Evolutionary conservation across 352 stramenopile genomes (phyloP).

Genomic region (Bremia lactucae): DNA sequence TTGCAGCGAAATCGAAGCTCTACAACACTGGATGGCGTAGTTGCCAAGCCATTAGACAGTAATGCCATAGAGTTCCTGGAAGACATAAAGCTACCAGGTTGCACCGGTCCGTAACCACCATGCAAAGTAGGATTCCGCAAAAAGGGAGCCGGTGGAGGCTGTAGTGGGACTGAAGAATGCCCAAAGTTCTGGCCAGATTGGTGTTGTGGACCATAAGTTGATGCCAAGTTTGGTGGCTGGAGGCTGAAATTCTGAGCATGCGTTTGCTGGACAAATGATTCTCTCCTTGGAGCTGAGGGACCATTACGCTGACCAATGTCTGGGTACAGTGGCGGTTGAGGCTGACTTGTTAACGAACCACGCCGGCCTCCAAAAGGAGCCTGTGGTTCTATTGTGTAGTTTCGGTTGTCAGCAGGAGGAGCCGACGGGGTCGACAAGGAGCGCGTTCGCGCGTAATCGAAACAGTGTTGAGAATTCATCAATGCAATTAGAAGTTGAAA

Average conservation of each 20-base stretch:
- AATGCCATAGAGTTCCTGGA: conserved; percentile 12
- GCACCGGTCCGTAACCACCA: conserved; percentile 36
- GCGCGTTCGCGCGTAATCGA: conserved; percentile 7
- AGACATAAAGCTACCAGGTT: conserved; percentile 13
- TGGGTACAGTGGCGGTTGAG: conserved; percentile 14
- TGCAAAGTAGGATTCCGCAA: conserved; percentile 17
- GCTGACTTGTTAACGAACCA: conserved; percentile 15
- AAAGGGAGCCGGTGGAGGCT: conserved; percentile 9
- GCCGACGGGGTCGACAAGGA: conserved; percentile 30
- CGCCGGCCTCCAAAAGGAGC: conserved; percentile 12
- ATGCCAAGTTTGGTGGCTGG: conserved; percentile 2
- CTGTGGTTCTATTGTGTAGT: conserved; percentile 18
- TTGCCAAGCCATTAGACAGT: conserved; percentile 14
- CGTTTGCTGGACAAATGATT: conserved; percentile 8
- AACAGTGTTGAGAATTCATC: conserved; percentile 15
- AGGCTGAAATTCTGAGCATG: conserved; percentile 1
- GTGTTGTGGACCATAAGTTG: conserved; percentile 2
- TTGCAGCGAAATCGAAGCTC: conserved; percentile 63
- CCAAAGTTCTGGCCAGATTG: conserved; percentile 7
- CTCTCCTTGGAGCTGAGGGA: conserved; percentile 5
- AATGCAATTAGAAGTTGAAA: conserved; percentile 9
- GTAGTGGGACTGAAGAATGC: conserved; percentile 1
- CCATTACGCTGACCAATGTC: conserved; percentile 10
- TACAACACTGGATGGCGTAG: conserved; percentile 44
- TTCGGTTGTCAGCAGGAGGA: conserved; percentile 17